Base-by-base conservation (phyloP, 352 stramenopile genomes). In the Pythium chondricola region DNA sequence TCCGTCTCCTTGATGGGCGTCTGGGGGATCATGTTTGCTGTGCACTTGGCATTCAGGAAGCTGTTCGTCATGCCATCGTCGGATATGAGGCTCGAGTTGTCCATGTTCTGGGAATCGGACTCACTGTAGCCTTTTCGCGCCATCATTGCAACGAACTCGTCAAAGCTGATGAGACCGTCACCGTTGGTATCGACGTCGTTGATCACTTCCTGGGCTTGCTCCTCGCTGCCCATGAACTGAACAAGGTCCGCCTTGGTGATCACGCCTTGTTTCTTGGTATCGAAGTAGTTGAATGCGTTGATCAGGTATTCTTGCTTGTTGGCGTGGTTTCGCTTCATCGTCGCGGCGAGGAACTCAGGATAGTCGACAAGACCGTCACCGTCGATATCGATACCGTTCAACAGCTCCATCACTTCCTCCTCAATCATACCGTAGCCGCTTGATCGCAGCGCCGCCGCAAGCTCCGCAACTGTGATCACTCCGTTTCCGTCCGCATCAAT, bases 71-170 rank as follows among this genome's bases (percentile, higher is more conserved):
- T 57, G 56, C 83, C 53, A 54, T 88, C 77, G 57, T 64, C 56
- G 32, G 47, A 48, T 41, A 53, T 63, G 56, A 69, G 51, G 57
- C 70, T 85, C n/a, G 70, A 67, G 44, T 64, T 74, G 24, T 63
- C 56, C n/a, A 58, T 20, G 49, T 64, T 58, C 4, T 17, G 30
- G 13, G 48, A 58, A n/a, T 86, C 75, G 7, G 74, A 83, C 46
- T 93, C 82, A 13, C 77, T 77, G 47, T 84, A 87, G 47, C 77
- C 77, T 69, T 88, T 85, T 50, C 82, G 78, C 61, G 90, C 67
- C 85, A 95, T 95, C 82, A 95, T 94, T 22, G 59, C 61, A 40
- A 92, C 69, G 57, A 97, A 98, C 59, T 98, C 91, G 21, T 96
- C 74, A 53, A 96, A 98, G 61, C 71, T 94, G 60, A 97, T 96